Evolutionary conservation across 192 early-diverging fungal species (phyloP).

Genomic region (Coemansia sp.): DNA sequence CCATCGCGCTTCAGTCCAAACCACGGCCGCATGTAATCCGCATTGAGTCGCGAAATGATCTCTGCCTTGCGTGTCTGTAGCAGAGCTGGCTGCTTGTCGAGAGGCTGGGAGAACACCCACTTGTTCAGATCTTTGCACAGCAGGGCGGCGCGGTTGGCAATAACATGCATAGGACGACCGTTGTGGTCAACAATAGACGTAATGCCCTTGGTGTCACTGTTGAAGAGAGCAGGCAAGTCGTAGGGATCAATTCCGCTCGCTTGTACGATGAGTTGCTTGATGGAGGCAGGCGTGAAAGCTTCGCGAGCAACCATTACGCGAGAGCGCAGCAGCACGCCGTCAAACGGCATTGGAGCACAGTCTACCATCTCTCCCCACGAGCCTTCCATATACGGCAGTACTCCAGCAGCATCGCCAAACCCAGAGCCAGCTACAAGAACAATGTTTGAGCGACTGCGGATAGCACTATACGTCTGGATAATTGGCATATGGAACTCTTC

Average conservation of each 20-base stretch:
- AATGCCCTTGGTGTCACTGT: slow-evolving; percentile 82
- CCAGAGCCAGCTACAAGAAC: slow-evolving; percentile 89
- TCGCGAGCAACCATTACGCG: slow-evolving; percentile 90
- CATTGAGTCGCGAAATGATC: slow-evolving; percentile 81
- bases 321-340: slow-evolving; percentile 88
- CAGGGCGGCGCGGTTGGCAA: slow-evolving; percentile 84
- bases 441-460: slow-evolving; percentile 79
- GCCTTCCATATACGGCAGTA: slow-evolving; percentile 84
- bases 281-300: slow-evolving; percentile 63
- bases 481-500: slow-evolving; percentile 92
- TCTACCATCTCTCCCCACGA: slow-evolving; percentile 78
- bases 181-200: slow-evolving; percentile 84
- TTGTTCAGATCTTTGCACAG: slow-evolving; percentile 91
- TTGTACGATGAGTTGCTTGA: slow-evolving; percentile 82
- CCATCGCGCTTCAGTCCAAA: slow-evolving; percentile 81
- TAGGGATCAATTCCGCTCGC: slow-evolving; percentile 75
- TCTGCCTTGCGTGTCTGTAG: slow-evolving; percentile 79
- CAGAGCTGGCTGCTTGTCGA: slow-evolving; percentile 75
- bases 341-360: slow-evolving; percentile 87
- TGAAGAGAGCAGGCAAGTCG: slow-evolving; percentile 79
- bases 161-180: slow-evolving; percentile 87
- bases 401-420: slow-evolving; percentile 82
- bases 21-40: slow-evolving; percentile 93
- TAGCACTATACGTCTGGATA: slow-evolving; percentile 79
- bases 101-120: slow-evolving; percentile 76